Conservation (phyloP, 768 basidiomycete species). For the Clitopilus passeckerianus region DNA sequence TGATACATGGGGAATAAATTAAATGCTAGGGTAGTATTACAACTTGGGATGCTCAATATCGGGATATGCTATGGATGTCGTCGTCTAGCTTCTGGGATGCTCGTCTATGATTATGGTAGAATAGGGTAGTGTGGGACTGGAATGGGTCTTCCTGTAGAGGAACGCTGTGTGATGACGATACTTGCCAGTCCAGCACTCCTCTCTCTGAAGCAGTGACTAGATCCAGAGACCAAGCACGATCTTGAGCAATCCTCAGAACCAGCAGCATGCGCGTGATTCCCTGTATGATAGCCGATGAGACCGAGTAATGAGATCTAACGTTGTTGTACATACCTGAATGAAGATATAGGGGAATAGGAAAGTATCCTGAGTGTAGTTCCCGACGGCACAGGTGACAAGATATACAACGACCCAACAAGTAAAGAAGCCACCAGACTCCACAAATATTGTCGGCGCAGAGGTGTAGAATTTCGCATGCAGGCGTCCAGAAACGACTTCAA, state of each 20-base stretch:
- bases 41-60: neutral
- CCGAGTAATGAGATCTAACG: neutral
- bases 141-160: conserved; percentile 9
- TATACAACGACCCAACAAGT: conserved; percentile 27
- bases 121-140: neutral
- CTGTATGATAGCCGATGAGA: neutral
- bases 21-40: neutral
- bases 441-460: conserved; percentile 26
- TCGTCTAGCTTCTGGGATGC: neutral
- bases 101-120: neutral
- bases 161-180: conserved; percentile 16
- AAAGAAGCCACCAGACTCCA: conserved; percentile 35
- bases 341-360: conserved; percentile 27
- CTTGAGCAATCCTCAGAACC: conserved; percentile 15
- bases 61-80: neutral
- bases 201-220: conserved; percentile 11
- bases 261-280: conserved; percentile 14
- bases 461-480: conserved; percentile 33
- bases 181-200: conserved; percentile 16
- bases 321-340: conserved; percentile 20
- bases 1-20: neutral
- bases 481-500: conserved; percentile 27
- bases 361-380: conserved; percentile 20
- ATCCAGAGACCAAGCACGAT: conserved; percentile 18
- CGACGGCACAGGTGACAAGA: conserved; percentile 17